Evolutionary conservation across 306 rosid genomes (phyloP), one percentile per base, ranked within the genome.

Genomic region (Vigna trinervia): DNA sequence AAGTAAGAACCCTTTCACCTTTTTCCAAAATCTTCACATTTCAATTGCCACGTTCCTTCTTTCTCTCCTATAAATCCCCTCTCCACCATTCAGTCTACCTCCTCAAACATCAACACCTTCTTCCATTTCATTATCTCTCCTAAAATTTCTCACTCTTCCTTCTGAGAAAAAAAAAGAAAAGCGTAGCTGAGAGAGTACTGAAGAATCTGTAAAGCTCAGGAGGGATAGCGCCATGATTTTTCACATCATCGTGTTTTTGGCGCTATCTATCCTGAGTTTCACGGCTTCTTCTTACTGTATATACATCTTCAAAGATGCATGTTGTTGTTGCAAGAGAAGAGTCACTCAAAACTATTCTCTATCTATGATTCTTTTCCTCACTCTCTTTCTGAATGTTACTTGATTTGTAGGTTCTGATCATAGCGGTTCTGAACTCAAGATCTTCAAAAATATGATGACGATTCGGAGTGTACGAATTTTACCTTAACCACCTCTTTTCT

Each of bases 231-330:
- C 94, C 94, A 65, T 43, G 32, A 53, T 65, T 10, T 30, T 9
- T 14, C 6, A 0, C 23, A 43, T 36, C 10, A 9, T 43, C 17
- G 2, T 54, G 9, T 22, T 22, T n/a, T 23, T 67, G 97, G 91
- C 94, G 94, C 92, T 91, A 86, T 91, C 97, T 13, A 91, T 91
- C 97, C 94, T 91, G 94, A 84, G 97, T 89, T 89, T 85, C 83
- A 83, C 5, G 41, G 92, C 17, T 85, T 91, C 86, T 85, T 88
- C 86, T 57, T 87, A 75, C 89, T 86, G 12, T 43, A 43, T 45
- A 43, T 22, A 26, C 28, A 22, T 15, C 22, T 5, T 14, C 3
- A 39, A 11, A 61, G 67, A 10, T 61, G 46, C 68, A 61, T 0
- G 22, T 61, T 58, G 4, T 5, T 17, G 19, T 28, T 30, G 34